A percentile compares a stretch with the other conserved stretches of the same genome.
Conservation (phyloP, 805 yeast genomes). For the Starmerella stigmatis region DNA sequence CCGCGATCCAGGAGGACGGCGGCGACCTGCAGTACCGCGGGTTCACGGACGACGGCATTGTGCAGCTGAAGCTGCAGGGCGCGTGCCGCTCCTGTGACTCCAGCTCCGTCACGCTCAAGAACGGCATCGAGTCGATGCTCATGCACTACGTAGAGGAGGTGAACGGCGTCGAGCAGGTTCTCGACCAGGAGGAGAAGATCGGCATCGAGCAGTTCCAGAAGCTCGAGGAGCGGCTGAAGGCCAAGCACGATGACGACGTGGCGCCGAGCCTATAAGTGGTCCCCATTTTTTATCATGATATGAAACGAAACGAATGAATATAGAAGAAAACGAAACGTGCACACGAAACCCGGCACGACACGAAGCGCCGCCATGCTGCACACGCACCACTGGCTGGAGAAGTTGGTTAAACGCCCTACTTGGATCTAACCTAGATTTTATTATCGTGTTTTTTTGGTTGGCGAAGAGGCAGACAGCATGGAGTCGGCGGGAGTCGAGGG, state of each 20-base stretch:
- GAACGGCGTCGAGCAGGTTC: slow-evolving; percentile 72
- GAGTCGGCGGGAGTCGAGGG: too few species aligned
- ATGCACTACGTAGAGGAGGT: slow-evolving; percentile 96
- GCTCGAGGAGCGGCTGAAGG: slow-evolving; percentile 51
- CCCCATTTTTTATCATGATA: background rate
- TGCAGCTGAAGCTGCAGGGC: slow-evolving; percentile 80
- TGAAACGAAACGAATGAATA: too few species aligned
- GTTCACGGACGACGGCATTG: slow-evolving; percentile 80
- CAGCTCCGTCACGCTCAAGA: slow-evolving; percentile 81
- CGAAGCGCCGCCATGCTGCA: too few species aligned
- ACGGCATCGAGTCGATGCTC: slow-evolving; percentile 96
- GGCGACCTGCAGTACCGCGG: slow-evolving; percentile 89
- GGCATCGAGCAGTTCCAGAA: slow-evolving; percentile 78
- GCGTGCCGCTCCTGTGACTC: slow-evolving; percentile 92
- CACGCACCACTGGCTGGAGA: too few species aligned
- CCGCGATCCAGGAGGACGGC: slow-evolving; percentile 97
- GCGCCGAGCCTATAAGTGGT: slow-evolving; percentile 19
- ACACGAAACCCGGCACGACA: too few species aligned
- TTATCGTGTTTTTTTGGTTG: too few species aligned
- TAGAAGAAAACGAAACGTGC: too few species aligned
- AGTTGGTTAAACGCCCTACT: too few species aligned
- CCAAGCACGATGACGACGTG: slow-evolving; percentile 23
- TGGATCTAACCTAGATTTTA: too few species aligned
- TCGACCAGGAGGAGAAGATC: slow-evolving; percentile 65
- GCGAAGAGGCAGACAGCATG: too few species aligned